Evolutionary conservation across 164 flowering plant species (phyloP).

Genomic region (Taxillus chinensis): DNA sequence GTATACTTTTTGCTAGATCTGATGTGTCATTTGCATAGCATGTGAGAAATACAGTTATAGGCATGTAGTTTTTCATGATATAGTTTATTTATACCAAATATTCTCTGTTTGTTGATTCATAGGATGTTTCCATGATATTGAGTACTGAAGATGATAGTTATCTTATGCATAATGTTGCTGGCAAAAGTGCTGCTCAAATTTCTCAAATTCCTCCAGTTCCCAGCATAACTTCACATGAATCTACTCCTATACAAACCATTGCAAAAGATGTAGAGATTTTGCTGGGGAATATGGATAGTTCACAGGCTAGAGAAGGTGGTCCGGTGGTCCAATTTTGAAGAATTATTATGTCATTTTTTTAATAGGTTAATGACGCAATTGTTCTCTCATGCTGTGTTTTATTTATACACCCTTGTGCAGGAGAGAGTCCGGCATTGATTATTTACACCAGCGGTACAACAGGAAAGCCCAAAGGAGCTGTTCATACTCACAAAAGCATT

Average conservation of each 20-base stretch:
- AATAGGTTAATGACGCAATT: conserved; percentile 7
- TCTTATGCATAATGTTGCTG: conserved; percentile 69
- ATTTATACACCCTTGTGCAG: conserved; percentile 24
- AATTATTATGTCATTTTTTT: not conserved
- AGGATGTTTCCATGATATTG: conserved; percentile 77
- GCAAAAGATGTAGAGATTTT: conserved; percentile 17
- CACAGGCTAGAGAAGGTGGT: conserved; percentile 31
- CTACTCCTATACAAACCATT: conserved; percentile 12
- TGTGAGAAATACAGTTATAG: no score
- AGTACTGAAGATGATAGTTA: conserved; percentile 77
- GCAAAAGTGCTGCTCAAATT: conserved; percentile 52
- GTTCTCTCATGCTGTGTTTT: not conserved
- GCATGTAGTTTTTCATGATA: no score
- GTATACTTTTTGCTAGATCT: no score
- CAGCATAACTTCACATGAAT: conserved; percentile 19
- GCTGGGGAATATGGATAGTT: conserved; percentile 17
- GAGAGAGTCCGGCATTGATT: conserved; percentile 71
- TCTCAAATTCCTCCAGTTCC: conserved; percentile 60
- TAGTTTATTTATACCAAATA: conserved; percentile 1
- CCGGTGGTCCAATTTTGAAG: conserved; percentile 22
- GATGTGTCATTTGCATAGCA: no score
- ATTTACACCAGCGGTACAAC: conserved; percentile 98
- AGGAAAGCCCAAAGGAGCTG: conserved; percentile 99
- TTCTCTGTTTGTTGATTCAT: conserved; percentile 10
- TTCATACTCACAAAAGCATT: conserved; percentile 84